phyloP scores from a whole-genome alignment of 73 alveolate species.

The Breviolum minutum region DNA sequence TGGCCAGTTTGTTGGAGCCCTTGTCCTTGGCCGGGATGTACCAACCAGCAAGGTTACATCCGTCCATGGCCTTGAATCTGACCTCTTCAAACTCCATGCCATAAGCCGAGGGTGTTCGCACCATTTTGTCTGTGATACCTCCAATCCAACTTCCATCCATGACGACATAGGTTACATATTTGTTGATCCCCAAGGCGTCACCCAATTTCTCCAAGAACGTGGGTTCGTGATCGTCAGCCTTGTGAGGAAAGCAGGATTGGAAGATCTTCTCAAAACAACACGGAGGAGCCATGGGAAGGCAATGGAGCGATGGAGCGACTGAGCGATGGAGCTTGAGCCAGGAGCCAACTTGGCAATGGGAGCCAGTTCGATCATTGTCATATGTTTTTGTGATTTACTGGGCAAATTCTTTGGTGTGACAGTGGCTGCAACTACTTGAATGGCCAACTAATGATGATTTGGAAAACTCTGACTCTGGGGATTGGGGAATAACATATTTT shows the following conservation, averaged over 20 bases:
- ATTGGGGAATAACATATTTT: too few relatives aligned
- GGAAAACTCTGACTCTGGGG: too few relatives aligned
- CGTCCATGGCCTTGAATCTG: constrained; percentile 23
- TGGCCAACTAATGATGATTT: too few relatives aligned
- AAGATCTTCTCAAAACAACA: constrained; percentile 39
- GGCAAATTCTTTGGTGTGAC: too few relatives aligned
- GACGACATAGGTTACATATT: not conserved
- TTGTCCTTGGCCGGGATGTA: constrained; percentile 64
- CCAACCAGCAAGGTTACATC: constrained; percentile 42
- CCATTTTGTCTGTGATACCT: constrained; percentile 2
- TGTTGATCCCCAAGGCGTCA: not conserved
- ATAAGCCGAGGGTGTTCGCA: constrained; percentile 37
- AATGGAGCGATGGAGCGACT: too few relatives aligned
- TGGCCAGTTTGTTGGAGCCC: constrained; percentile 59
- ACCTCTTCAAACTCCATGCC: constrained; percentile 50
- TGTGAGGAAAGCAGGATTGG: constrained; percentile 30
- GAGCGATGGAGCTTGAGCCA: too few relatives aligned
- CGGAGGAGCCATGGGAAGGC: constrained; percentile 1
- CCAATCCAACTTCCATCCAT: constrained; percentile 44
- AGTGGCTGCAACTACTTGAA: too few relatives aligned
- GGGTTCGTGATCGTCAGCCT: not conserved
- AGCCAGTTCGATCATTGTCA: too few relatives aligned
- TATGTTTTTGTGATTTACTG: too few relatives aligned
- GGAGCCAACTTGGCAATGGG: too few relatives aligned
- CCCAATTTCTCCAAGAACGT: not conserved